Base-by-base conservation (phyloP, 1,284 basidiomycete species). In the Apiotrichum domesticum region DNA sequence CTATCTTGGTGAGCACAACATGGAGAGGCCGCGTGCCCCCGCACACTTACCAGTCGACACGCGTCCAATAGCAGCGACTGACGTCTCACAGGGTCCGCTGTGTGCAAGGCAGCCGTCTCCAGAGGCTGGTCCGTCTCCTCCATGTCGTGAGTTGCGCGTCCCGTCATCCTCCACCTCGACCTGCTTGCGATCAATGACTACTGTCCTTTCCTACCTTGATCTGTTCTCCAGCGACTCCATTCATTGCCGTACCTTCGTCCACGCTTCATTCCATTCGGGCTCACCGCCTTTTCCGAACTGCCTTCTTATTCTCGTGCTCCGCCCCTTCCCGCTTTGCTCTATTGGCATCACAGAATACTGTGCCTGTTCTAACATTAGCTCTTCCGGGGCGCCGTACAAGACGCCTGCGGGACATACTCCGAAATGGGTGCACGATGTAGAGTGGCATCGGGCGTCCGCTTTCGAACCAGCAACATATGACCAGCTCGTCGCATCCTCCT, bases 401-500 rank as follows among this genome's bases (percentile, higher is more conserved):
- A 91, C 92, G 7, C 86, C 88, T 4, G 92, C 89, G 64, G 94
- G 94, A 1, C 92, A 96, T 73, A 80, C 82, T 1, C 93, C 93
- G 4, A 83, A 86, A 6, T 98, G 94, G 94, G 84, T 85, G 13
- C 40, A 68, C 29, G 41, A 40, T 84, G 90, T 91, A n/a, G 80
- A 85, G 58, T 96, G 91, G 90, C 82, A 85, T 65, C 79, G 80
- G 60, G 92, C 84, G 15, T 84, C 88, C 58, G 91, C 90, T 4
- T 83, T 93, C 54, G 77, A 84, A 45, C 91, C 92, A 0, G 78
- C 84, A 51, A 81, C 85, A 9, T 96, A 92, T 75, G 78, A 81
- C 13, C 79, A 84, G 55, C 78, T 93, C 15, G 80, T 95, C 39
- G 48, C 80, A 83, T 2, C 75, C 76, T 52, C 82, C 34, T 83